These are phyloP conservation scores for Puccinia sorghi DNA, from an alignment of 1,284 basidiomycete species.

Conservation along the genomic window DNA sequence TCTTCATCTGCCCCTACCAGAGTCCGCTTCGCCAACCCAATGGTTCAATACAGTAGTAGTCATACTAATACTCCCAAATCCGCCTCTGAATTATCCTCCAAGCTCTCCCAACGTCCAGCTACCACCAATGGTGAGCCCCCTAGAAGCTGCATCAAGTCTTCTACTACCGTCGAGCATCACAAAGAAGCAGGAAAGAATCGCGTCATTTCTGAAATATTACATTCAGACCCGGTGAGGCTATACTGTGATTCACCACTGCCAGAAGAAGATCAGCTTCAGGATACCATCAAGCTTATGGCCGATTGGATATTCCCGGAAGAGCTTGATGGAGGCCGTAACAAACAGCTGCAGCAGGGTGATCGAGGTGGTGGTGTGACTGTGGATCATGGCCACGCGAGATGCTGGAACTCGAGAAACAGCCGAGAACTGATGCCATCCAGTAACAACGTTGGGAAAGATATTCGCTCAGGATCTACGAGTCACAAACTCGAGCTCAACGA, in stretches of 20 bases:
- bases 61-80: background rate
- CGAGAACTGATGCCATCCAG: background rate
- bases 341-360: background rate
- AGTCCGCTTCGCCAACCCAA: conserved; percentile 25
- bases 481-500: background rate
- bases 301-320: conserved; percentile 19
- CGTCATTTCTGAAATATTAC: background rate
- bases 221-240: too few species aligned
- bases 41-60: background rate
- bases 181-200: background rate
- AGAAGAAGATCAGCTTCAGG: background rate
- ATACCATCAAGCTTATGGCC: conserved; percentile 3
- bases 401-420: background rate
- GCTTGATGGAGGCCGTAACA: background rate
- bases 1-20: conserved; percentile 1
- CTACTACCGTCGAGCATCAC: background rate
- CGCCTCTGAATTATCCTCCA: too few species aligned
- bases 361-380: background rate
- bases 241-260: background rate
- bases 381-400: background rate
- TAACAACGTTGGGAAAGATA: conserved; percentile 26
- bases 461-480: conserved; percentile 25
- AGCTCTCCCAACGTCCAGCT: too few species aligned
- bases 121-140: background rate
- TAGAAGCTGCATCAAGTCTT: conserved; percentile 17